Conservation (phyloP, 1,284 basidiomycete species). For the Papiliotrema fonsecae region DNA sequence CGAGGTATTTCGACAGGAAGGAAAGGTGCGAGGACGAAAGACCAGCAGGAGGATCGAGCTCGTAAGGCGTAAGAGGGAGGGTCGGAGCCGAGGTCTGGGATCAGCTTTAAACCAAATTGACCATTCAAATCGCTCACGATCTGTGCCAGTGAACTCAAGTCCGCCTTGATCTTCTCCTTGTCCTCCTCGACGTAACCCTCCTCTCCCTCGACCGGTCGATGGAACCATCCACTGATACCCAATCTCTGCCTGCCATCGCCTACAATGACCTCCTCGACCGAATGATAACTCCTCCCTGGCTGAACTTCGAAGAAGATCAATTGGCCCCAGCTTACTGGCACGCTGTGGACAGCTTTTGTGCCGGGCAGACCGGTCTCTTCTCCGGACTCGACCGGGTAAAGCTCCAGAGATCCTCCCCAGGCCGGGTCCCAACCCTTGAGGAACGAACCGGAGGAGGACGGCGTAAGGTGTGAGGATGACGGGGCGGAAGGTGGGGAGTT, state of each 20-base stretch:
- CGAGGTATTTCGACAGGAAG: constrained; percentile 76
- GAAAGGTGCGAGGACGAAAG: constrained; percentile 61
- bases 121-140: constrained; percentile 30
- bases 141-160: constrained; percentile 45
- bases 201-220: constrained; percentile 84
- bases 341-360: constrained; percentile 35
- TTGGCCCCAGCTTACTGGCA: constrained; percentile 76
- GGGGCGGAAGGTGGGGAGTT: constrained; percentile 62
- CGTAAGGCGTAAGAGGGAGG: constrained; percentile 46
- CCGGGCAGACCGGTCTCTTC: constrained; percentile 45
- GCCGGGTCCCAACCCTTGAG: constrained; percentile 62
- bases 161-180: constrained; percentile 72
- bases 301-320: constrained; percentile 89
- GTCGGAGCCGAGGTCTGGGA: constrained; percentile 55
- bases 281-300: constrained; percentile 83
- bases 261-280: constrained; percentile 93
- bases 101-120: neutral
- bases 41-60: constrained; percentile 39
- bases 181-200: constrained; percentile 65
- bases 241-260: constrained; percentile 67
- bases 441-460: constrained; percentile 38
- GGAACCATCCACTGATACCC: constrained; percentile 94
- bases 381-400: constrained; percentile 65
- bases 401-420: constrained; percentile 91
- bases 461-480: constrained; percentile 20